These are phyloP conservation scores for Amaranthus cruentus DNA, from an alignment of 148 eudicot genomes.

Conservation along the genomic window DNA sequence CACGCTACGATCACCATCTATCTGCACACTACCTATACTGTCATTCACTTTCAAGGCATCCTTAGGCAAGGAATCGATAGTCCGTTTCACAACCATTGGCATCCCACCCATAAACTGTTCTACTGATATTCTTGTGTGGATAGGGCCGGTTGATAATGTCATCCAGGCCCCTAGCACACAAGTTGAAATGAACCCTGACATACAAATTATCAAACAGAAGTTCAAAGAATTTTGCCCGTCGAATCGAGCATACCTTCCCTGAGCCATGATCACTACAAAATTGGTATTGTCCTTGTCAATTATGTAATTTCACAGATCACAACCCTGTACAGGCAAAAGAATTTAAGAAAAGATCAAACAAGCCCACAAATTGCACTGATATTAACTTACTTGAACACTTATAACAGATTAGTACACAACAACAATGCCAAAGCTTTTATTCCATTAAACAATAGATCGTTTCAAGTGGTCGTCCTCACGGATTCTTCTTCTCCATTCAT, in stretches of 20 bases:
- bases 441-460: too few relatives aligned
- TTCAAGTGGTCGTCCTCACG: too few relatives aligned
- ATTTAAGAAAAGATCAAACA: neutral
- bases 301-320: neutral
- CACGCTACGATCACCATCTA: neutral
- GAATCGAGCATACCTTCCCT: slow-evolving; percentile 47
- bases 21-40: slow-evolving; percentile 15
- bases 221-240: slow-evolving; percentile 45
- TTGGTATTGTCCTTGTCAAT: neutral
- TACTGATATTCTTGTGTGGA: slow-evolving; percentile 26
- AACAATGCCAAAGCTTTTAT: too few relatives aligned
- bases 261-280: slow-evolving; percentile 33
- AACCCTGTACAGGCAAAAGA: neutral
- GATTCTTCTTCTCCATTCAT: too few relatives aligned
- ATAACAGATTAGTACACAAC: neutral
- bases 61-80: slow-evolving; percentile 23
- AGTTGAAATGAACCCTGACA: slow-evolving; percentile 42
- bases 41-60: slow-evolving; percentile 28
- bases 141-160: slow-evolving; percentile 43
- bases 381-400: neutral
- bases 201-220: slow-evolving; percentile 32
- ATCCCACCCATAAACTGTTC: slow-evolving; percentile 28
- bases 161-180: slow-evolving; percentile 67
- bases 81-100: slow-evolving; percentile 20
- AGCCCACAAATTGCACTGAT: neutral